phyloP scores from a whole-genome alignment of 805 yeast genomes.

The Metschnikowia kunwiensis region DNA sequence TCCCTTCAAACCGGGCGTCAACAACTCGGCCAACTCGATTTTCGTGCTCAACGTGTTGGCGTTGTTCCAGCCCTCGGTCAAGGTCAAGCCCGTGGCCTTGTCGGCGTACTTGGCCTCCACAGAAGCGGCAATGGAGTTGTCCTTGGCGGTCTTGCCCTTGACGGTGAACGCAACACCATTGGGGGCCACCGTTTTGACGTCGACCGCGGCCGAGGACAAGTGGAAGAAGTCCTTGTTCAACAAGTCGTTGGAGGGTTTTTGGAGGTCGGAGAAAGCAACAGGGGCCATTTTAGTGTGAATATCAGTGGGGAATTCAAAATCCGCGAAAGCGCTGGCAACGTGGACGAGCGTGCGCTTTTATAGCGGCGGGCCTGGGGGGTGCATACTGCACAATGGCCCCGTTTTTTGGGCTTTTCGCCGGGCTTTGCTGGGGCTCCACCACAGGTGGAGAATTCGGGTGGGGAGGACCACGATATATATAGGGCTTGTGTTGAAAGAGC shows the following conservation, averaged over 20 bases:
- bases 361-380: conserved; percentile 9
- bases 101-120: conserved; percentile 91
- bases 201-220: conserved; percentile 79
- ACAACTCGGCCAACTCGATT: conserved; percentile 85
- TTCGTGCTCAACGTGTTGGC: conserved; percentile 89
- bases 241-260: conserved; percentile 88
- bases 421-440: background rate
- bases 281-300: conserved; percentile 43
- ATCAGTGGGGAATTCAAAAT: conserved; percentile 4
- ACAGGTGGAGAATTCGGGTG: background rate
- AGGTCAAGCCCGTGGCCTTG: conserved; percentile 85
- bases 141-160: conserved; percentile 83
- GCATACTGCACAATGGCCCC: conserved; percentile 17
- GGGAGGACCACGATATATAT: too few relatives aligned
- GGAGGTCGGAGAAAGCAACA: conserved; percentile 89
- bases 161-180: conserved; percentile 94
- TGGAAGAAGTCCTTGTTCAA: conserved; percentile 93
- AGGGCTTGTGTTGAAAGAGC: too few relatives aligned
- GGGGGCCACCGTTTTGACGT: conserved; percentile 89
- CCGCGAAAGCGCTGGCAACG: conserved; percentile 13
- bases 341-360: conserved; percentile 15
- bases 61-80: conserved; percentile 98
- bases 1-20: conserved; percentile 93
- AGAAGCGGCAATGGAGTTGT: conserved; percentile 79
- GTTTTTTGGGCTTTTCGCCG: conserved; percentile 9